Evolutionary conservation across 2,329 filamentous ascomycete genomes (phyloP), one percentile per base, ranked within the genome.

Genomic region (Botrytis sinoallii): DNA sequence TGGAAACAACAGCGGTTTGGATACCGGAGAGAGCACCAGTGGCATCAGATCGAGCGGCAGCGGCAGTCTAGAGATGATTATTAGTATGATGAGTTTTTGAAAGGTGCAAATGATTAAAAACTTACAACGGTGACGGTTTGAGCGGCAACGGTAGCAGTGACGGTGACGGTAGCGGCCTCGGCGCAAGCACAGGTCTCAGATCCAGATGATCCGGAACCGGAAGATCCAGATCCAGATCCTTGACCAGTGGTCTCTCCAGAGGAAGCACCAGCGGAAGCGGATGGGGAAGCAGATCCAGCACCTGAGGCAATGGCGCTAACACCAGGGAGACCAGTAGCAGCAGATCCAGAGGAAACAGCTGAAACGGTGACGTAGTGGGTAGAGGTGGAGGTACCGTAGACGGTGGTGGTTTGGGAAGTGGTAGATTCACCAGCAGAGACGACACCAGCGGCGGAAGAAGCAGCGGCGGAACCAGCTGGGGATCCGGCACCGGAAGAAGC

Each of bases 121-220:
- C 78, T 71, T 78, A 80, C 79, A 16, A 79, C 78, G 46, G 80
- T 80, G 74, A 80, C 76, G 32, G 77, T 80, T 22, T 74, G 72
- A 38, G 74, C 42, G 66, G 79, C 76, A 66, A 79, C 78, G 22
- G 80, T 79, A 52, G 77, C 78, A 40, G 79, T 72, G 35, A 72
- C 70, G 66, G 80, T 81, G 25, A 78, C 79, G 42, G 79, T 75
- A 14, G 73, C 76, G 61, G 76, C 77, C 60, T 52, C 69, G 42
- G 69, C 74, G 35, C 72, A 76, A 65, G 73, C n/a, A 29, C 66
- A 61, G 20, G 48, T 57, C n/a, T 57, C 66, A 25, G 40, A n/a
- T 32, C 61, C 68, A 55, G 67, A 66, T 57, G 63, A 72, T 46
- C 55, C 74, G 72, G 74, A 65, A 55, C 18, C 72, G 12, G 48